Evolutionary conservation across 2,329 filamentous ascomycete species (phyloP), one percentile per base, ranked within the genome.

Genomic region (Ascochyta fabae): DNA sequence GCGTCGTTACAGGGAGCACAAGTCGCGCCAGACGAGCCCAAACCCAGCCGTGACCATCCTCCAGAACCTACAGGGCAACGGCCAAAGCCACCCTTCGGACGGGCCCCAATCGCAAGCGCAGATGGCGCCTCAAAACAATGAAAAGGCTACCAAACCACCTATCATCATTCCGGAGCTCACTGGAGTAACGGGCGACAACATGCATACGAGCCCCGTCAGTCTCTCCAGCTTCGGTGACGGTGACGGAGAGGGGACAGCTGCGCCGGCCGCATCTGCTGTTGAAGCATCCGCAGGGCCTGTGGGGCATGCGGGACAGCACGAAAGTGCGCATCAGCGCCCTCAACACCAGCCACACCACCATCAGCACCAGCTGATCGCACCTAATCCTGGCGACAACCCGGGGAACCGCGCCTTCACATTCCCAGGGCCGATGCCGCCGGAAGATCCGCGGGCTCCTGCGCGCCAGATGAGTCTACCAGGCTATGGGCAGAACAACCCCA

Each of bases 391-490:
- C 39, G 73, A 77, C 24, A 67, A 62, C 19, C 69, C 72, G 10
- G 65, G 75, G 33, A 83, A 81, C 64, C 86, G 86, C 66, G 80
- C 86, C 9, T 85, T 86, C 63, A 87, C 86, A n/a, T 88, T 86
- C 70, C 86, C 86, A 7, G 83, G 85, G 48, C 85, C 84, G n/a
- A 77, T 81, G 56, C 74, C 78, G 34, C 73, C 75, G 48, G 80
- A 74, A 65, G 76, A 82, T 38, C 79, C 78, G 50, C 83, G 84
- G 53, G 77, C 72, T 57, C 79, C 83, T 10, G 77, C 81, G 48
- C 80, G 85, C 61, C 84, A 84, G 52, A 82, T 86, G 75, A 88
- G 85, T 67, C 73, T 86, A 55, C 84, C 84, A 35, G 84, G 83
- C 38, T 84, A 82, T 49, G 79, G 80, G 48, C 81, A 84, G 69